Conservation (phyloP, 148 eudicot genomes). For the Amaranthus palmeri region DNA sequence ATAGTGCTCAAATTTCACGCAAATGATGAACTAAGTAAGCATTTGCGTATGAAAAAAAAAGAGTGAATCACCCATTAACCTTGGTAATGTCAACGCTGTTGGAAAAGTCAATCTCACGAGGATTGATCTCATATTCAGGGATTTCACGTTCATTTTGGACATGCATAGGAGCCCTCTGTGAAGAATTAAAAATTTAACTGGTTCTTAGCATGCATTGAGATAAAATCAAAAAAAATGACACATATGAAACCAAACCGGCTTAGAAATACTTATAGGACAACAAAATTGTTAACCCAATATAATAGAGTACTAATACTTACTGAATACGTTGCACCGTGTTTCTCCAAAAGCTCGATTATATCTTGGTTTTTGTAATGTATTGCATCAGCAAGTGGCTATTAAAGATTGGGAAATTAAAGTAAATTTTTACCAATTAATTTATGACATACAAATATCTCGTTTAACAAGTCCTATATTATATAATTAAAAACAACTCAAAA, state of each 20-base stretch:
- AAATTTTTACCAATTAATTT: background rate
- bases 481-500: background rate
- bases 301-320: conserved; percentile 35
- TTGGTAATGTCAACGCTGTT: conserved; percentile 50
- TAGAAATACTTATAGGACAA: background rate
- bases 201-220: background rate
- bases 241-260: background rate
- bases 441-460: background rate
- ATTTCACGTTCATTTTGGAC: conserved; percentile 55
- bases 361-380: conserved; percentile 70
- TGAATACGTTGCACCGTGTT: conserved; percentile 73
- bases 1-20: background rate
- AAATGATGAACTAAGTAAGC: no score
- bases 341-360: conserved; percentile 78
- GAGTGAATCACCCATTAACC: conserved; percentile 36
- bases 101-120: conserved; percentile 72
- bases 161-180: conserved; percentile 71
- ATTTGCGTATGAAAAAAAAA: background rate
- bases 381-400: conserved; percentile 98
- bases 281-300: background rate
- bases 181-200: background rate
- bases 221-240: conserved; percentile 5
- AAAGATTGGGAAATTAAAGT: background rate
- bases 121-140: conserved; percentile 88
- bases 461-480: background rate